Conservation (phyloP, 805 yeast species). For the Ogataea haglerorum region DNA sequence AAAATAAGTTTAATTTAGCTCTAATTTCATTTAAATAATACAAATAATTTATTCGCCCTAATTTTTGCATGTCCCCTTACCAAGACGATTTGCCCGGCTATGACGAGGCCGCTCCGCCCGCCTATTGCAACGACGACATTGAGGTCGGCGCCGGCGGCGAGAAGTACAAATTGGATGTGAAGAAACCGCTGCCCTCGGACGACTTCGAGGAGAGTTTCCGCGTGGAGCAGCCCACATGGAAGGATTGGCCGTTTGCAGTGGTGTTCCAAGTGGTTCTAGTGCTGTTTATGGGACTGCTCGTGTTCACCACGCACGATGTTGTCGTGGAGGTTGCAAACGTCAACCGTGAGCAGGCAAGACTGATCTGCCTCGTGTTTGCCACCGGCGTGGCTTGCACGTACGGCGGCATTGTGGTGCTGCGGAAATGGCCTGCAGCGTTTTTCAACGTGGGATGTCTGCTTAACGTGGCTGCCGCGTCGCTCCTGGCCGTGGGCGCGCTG, state of each 20-base stretch:
- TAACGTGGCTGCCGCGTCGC: conserved; percentile 46
- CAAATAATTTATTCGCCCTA: not conserved
- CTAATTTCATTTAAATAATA: not conserved
- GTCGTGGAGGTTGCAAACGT: not conserved
- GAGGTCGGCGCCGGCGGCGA: conserved; percentile 5
- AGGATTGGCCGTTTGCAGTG: conserved; percentile 68
- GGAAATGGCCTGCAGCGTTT: conserved; percentile 4
- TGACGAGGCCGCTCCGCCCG: conserved; percentile 8
- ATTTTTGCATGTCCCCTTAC: not conserved
- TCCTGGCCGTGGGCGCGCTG: conserved; percentile 71
- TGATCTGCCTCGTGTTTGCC: not conserved
- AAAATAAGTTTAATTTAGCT: not conserved
- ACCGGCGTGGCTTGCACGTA: not conserved
- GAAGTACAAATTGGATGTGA: conserved; percentile 7
- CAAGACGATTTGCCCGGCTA: not conserved
- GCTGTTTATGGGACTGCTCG: conserved; percentile 14
- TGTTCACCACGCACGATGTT: not conserved
- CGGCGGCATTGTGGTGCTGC: not conserved
- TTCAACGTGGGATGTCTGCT: conserved; percentile 3
- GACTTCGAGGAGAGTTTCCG: conserved; percentile 68
- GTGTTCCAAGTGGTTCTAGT: conserved; percentile 33
- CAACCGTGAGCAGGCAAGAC: not conserved
- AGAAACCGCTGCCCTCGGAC: conserved; percentile 27
- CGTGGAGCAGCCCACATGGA: conserved; percentile 56
- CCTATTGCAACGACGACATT: conserved; percentile 1